Percentiles rank a stretch among this genome's conserved stretches.
Evolutionary conservation across 345 rosid species (phyloP).

Genomic region (Moricandia moricandioides): DNA sequence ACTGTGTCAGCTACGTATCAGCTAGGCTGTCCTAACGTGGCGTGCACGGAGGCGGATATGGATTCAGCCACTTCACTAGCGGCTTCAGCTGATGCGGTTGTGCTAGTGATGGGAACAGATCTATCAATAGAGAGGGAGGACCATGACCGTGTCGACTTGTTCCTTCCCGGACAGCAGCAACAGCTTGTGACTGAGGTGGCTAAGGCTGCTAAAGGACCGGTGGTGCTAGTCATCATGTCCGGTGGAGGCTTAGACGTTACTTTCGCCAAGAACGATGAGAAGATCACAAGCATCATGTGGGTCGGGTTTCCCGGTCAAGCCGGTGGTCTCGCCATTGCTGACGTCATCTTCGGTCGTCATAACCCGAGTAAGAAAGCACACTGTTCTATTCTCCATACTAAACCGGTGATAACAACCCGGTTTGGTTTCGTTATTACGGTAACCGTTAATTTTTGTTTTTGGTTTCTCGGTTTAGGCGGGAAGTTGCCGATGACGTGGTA

Average conservation of each 20-base stretch:
- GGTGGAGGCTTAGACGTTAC: slow-evolving; percentile 74
- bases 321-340: slow-evolving; percentile 79
- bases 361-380: slow-evolving; percentile 56
- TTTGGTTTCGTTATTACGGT: not conserved
- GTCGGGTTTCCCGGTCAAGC: slow-evolving; percentile 77
- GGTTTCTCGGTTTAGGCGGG: slow-evolving; percentile 43
- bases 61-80: slow-evolving; percentile 46
- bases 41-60: slow-evolving; percentile 46
- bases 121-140: slow-evolving; percentile 46
- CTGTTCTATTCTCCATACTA: not conserved
- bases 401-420: not conserved
- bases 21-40: slow-evolving; percentile 44
- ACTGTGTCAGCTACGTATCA: slow-evolving; percentile 45
- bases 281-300: slow-evolving; percentile 46
- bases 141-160: slow-evolving; percentile 49
- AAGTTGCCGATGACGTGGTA: slow-evolving; percentile 82
- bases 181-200: slow-evolving; percentile 55
- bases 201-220: slow-evolving; percentile 62
- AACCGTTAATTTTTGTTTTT: not conserved
- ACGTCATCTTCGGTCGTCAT: slow-evolving; percentile 55
- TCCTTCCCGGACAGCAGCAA: slow-evolving; percentile 68
- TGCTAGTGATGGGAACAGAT: slow-evolving; percentile 62
- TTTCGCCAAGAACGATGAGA: slow-evolving; percentile 58
- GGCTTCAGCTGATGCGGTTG: slow-evolving; percentile 57
- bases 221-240: slow-evolving; percentile 73